These are phyloP conservation scores for Jackrogersella multiformis DNA, from an alignment of 495 filamentous ascomycete species.

Conservation along the genomic window DNA sequence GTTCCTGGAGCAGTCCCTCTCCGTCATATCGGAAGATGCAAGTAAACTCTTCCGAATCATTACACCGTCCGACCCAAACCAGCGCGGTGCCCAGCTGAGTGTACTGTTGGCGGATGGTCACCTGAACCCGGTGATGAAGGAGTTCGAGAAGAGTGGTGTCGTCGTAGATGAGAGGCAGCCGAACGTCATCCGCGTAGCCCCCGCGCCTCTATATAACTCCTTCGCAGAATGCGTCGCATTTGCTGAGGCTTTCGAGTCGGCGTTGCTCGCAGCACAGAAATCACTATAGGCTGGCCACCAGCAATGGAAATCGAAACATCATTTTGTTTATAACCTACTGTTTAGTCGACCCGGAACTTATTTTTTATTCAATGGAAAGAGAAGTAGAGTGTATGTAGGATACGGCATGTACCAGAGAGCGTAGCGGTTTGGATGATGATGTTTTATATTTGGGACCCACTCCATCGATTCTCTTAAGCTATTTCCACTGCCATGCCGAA, in stretches of 20 bases:
- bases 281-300: neutral
- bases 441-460: neutral
- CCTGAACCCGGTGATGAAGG: constrained; percentile 72
- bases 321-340: neutral
- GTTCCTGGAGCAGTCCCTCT: constrained; percentile 79
- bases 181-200: constrained; percentile 91
- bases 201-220: constrained; percentile 88
- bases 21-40: constrained; percentile 53
- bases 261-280: constrained; percentile 52
- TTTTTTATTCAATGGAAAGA: neutral
- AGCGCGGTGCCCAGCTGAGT: constrained; percentile 89
- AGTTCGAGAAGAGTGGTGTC: constrained; percentile 73
- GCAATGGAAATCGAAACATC: neutral
- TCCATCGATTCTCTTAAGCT: neutral
- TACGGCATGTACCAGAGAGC: constrained; percentile 1
- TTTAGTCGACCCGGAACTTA: neutral
- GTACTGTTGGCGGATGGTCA: constrained; percentile 72
- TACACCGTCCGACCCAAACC: constrained; percentile 75
- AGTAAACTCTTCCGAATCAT: constrained; percentile 74
- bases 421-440: constrained; percentile 11
- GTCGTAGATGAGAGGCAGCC: constrained; percentile 91
- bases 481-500: neutral
- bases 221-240: constrained; percentile 84
- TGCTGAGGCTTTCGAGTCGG: constrained; percentile 67
- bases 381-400: constrained; percentile 22